These are phyloP conservation scores for Tripterygium wilfordii DNA, from an alignment of 177 flowering plant genomes.

Conservation along the genomic window DNA sequence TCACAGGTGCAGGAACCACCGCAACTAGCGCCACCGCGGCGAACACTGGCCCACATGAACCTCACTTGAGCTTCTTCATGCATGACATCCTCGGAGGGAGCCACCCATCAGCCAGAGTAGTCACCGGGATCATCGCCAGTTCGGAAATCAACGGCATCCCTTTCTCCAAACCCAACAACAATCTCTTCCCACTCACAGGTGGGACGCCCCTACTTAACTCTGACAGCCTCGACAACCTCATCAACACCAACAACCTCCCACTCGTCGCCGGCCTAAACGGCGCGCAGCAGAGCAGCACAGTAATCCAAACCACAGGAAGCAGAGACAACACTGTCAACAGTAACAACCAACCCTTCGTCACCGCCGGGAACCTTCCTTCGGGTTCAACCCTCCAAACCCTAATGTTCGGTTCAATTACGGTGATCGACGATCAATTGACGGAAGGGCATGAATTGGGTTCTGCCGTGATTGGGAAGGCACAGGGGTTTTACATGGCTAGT, in stretches of 20 bases:
- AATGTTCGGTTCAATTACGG: slow-evolving; percentile 31
- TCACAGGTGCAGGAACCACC: slow-evolving; percentile 3
- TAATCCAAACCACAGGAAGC: slow-evolving; percentile 13
- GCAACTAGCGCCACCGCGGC: slow-evolving; percentile 20
- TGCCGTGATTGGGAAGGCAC: slow-evolving; percentile 30
- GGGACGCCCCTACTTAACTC: slow-evolving; percentile 10
- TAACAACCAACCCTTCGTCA: slow-evolving; percentile 1
- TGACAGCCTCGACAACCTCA: slow-evolving; percentile 2
- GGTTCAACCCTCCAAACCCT: slow-evolving; percentile 10
- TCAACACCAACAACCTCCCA: slow-evolving; percentile 7
- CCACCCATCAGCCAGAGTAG: slow-evolving; percentile 8
- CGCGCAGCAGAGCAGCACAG: slow-evolving; percentile 4
- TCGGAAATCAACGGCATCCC: slow-evolving; percentile 9
- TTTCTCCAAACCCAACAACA: slow-evolving; percentile 11
- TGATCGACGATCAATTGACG: slow-evolving; percentile 31
- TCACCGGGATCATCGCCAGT: slow-evolving; percentile 8
- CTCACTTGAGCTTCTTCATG: slow-evolving; percentile 25
- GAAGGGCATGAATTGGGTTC: slow-evolving; percentile 37
- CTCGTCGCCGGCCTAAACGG: slow-evolving; percentile 14
- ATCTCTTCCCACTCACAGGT: slow-evolving; percentile 13
- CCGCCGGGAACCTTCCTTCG: slow-evolving; percentile 6
- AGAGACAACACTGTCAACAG: slow-evolving; percentile 14
- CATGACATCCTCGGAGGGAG: slow-evolving; percentile 23
- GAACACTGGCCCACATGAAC: slow-evolving; percentile 17
- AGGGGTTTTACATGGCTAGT: slow-evolving; percentile 32